Evolutionary conservation across 2,329 filamentous ascomycete species (phyloP).

Genomic region (Colletotrichum somersetense): DNA sequence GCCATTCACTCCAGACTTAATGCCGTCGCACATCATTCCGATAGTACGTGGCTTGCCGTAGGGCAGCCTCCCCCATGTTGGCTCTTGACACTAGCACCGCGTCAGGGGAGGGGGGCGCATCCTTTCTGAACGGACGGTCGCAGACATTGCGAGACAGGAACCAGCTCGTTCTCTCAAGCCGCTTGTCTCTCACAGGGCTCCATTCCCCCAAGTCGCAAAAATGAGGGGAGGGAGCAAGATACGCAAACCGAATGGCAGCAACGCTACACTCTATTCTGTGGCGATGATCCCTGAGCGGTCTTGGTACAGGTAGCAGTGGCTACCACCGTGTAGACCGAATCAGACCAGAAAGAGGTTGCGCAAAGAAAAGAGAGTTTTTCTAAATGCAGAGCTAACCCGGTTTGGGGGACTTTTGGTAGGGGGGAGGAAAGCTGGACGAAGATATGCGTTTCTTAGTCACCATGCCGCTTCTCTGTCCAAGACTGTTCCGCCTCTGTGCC

Average conservation of each 20-base stretch:
- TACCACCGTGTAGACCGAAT: not conserved
- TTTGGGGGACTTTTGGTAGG: constrained; percentile 1
- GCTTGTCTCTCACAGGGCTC: not conserved
- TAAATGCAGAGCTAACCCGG: constrained; percentile 14
- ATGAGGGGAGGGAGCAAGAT: not conserved
- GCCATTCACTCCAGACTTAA: constrained; percentile 9
- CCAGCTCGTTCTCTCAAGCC: constrained; percentile 14
- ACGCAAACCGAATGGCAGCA: constrained; percentile 3
- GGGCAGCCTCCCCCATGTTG: constrained; percentile 25
- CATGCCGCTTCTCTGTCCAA: constrained; percentile 1
- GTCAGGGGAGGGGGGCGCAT: constrained; percentile 19
- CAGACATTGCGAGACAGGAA: constrained; percentile 26
- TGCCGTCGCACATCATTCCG: not conserved
- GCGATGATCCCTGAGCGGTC: constrained; percentile 22
- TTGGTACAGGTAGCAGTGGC: not conserved
- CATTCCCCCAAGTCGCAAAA: constrained; percentile 15
- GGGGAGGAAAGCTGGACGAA: constrained; percentile 4
- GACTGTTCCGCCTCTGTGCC: constrained; percentile 22
- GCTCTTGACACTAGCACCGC: constrained; percentile 22
- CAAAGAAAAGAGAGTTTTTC: constrained; percentile 36
- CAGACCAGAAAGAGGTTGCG: constrained; percentile 17
- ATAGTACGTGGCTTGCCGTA: constrained; percentile 21
- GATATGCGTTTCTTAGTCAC: constrained; percentile 3
- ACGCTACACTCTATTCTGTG: constrained; percentile 7
- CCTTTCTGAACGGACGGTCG: constrained; percentile 15